A percentile compares a stretch with the other conserved stretches of the same genome.
phyloP scores from a whole-genome alignment of 2,329 filamentous ascomycete genomes.

The Claviceps monticola region DNA sequence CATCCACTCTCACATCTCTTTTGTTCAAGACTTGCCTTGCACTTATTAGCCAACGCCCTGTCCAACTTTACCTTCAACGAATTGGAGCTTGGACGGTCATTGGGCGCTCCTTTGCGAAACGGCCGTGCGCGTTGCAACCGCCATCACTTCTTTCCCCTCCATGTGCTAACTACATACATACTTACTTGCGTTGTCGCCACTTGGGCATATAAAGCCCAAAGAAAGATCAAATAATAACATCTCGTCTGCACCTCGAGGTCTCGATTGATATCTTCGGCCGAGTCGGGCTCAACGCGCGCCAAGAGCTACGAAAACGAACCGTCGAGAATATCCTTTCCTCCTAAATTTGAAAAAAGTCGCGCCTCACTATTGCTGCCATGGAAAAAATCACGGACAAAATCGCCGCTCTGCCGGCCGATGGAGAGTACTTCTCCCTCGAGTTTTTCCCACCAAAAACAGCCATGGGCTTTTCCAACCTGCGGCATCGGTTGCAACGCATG shows the following conservation, averaged over 20 bases:
- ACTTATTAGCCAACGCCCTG: too few species aligned
- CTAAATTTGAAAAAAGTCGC: too few species aligned
- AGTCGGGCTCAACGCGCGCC: neutral
- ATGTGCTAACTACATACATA: neutral
- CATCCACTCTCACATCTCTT: neutral
- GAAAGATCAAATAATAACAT: too few species aligned
- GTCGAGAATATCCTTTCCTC: neutral
- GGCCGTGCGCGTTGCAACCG: neutral
- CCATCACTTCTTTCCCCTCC: neutral
- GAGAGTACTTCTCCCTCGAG: conserved; percentile 88
- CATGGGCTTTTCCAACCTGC: conserved; percentile 90
- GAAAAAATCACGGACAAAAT: conserved; percentile 94
- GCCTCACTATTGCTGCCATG: conserved; percentile 29
- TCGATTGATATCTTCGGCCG: neutral
- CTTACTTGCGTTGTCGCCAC: neutral
- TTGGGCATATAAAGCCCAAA: neutral
- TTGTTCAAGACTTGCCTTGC: neutral
- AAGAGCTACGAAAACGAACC: neutral
- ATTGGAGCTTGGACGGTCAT: too few species aligned
- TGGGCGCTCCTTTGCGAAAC: neutral
- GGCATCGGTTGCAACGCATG: conserved; percentile 90
- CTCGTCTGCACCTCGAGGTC: too few species aligned
- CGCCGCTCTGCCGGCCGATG: conserved; percentile 67
- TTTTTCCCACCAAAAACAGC: conserved; percentile 98
- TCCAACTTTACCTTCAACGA: too few species aligned